These are phyloP conservation scores for Mortierella claussenii DNA, from an alignment of 192 early-diverging fungal species.

Conservation along the genomic window DNA sequence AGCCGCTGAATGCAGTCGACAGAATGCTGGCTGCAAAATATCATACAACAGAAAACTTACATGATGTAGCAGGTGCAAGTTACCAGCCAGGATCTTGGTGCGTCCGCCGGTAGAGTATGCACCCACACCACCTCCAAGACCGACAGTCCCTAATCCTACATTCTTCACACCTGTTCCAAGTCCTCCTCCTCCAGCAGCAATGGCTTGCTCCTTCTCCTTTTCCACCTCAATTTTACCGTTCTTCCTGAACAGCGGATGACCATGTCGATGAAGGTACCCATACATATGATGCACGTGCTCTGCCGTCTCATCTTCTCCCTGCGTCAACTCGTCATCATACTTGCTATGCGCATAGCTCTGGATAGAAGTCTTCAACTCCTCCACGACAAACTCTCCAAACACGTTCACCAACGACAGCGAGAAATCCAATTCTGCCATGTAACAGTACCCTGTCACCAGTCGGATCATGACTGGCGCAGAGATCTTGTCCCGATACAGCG, in stretches of 20 bases:
- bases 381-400: constrained; percentile 60
- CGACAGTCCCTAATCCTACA: constrained; percentile 6
- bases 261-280: neutral
- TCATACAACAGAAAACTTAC: constrained; percentile 21
- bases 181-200: neutral
- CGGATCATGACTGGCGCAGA: constrained; percentile 55
- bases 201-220: neutral
- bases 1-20: neutral
- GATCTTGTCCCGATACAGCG: constrained; percentile 54
- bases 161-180: neutral
- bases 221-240: neutral
- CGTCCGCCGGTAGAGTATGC: constrained; percentile 6
- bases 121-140: neutral
- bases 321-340: constrained; percentile 10
- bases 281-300: neutral
- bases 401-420: constrained; percentile 38
- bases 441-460: constrained; percentile 56
- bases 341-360: constrained; percentile 8
- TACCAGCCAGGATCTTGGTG: constrained; percentile 38
- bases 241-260: neutral
- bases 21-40: constrained; percentile 4
- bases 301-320: constrained; percentile 1
- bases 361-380: constrained; percentile 54
- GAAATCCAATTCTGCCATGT: constrained; percentile 52
- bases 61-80: constrained; percentile 42